Evolutionary conservation across 1,284 basidiomycete genomes (phyloP).

Genomic region (Marasmius fiardii): DNA sequence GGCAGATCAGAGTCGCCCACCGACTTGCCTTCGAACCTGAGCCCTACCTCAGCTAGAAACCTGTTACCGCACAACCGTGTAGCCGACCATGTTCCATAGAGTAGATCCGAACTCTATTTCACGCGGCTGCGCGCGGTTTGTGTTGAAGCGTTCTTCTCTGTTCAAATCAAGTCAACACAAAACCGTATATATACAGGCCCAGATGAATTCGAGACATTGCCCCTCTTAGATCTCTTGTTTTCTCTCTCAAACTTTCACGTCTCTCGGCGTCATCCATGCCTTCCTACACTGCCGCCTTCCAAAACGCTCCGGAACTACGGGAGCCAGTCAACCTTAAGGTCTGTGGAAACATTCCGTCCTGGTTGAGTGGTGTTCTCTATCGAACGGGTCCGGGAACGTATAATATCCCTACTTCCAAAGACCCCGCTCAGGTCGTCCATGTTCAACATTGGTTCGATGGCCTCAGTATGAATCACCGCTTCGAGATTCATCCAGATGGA

Average conservation of each 20-base stretch:
- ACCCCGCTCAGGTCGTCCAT: constrained; percentile 13
- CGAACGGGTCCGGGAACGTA: constrained; percentile 24
- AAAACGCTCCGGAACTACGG: constrained; percentile 10
- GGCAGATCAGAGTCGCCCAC: too few relatives aligned
- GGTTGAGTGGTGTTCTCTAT: constrained; percentile 23
- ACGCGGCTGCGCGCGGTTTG: too few relatives aligned
- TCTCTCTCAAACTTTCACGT: too few relatives aligned
- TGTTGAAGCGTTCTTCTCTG: too few relatives aligned
- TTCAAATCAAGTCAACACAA: too few relatives aligned
- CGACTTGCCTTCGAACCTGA: too few relatives aligned
- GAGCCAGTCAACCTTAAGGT: constrained; percentile 11
- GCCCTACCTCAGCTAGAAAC: too few relatives aligned
- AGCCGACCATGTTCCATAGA: not conserved
- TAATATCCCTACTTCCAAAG: constrained; percentile 14
- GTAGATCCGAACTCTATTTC: not conserved
- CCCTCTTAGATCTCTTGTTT: too few relatives aligned
- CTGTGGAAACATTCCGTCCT: constrained; percentile 18
- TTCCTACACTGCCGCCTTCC: constrained; percentile 7
- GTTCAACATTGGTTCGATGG: constrained; percentile 26
- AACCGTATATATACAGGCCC: too few relatives aligned
- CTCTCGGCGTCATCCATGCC: too few relatives aligned
- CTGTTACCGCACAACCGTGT: not conserved
- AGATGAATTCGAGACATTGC: too few relatives aligned
- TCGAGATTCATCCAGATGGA: constrained; percentile 19
- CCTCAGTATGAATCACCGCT: constrained; percentile 22